Base-by-base conservation (phyloP, 192 early-diverging fungal genomes). In the Mortierella claussenii region DNA sequence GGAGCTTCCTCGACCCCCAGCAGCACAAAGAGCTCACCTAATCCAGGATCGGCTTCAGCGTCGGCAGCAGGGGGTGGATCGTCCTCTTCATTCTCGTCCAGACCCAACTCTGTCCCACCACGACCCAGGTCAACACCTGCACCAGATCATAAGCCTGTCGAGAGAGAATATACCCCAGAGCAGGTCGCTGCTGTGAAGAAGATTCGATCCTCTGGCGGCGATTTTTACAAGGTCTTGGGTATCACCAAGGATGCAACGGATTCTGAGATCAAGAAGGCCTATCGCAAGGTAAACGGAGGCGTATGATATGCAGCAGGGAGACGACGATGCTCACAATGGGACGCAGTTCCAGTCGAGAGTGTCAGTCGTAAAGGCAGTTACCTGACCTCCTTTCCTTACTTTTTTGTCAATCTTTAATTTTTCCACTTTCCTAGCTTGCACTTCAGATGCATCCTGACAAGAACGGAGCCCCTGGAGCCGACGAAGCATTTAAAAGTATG, bases 361-460 rank as follows among this genome's bases (percentile, higher is more conserved):
- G n/a, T n/a, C n/a, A n/a, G n/a, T n/a, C n/a, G n/a, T n/a, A n/a
- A n/a, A n/a, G n/a, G n/a, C n/a, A n/a, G n/a, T n/a, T n/a, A n/a
- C n/a, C n/a, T n/a, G n/a, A n/a, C n/a, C n/a, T n/a, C n/a, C n/a
- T n/a, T n/a, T n/a, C n/a, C n/a, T n/a, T n/a, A n/a, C n/a, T n/a
- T n/a, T n/a, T n/a, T n/a, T n/a, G n/a, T 21, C n/a, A 6, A 7
- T 23, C 46, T 48, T 48, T 48, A 48, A 48, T 48, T 48, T 54
- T 10, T 55, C 12, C 51, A n/a, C 11, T 15, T 18, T 24, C 30
- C 42, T 68, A 94, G 89, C 86, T 96, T 47, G 97, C 97, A 11
- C 86, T 98, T 43, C 87, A 93, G 63, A 96, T 94, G 75, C 97
- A 98, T 71, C 97, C 97, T 3, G 97, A 98, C 65, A 98, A 98